These are phyloP conservation scores for Saccharomyces hybrid DNA, from an alignment of 1,139 yeast genomes.

Conservation along the genomic window DNA sequence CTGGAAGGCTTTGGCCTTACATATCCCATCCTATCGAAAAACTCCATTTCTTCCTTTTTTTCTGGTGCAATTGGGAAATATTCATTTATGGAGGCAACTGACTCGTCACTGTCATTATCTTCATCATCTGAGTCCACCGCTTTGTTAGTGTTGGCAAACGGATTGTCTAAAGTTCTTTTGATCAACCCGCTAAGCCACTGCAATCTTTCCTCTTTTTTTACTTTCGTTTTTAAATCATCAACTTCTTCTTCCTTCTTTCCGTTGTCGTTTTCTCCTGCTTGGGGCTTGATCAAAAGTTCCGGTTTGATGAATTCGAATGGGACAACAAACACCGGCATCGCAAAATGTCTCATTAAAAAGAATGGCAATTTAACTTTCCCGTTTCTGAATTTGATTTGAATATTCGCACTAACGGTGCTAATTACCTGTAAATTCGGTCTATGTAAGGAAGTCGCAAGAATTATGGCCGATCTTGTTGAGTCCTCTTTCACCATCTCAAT, in stretches of 20 bases:
- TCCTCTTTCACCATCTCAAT: conserved; percentile 44
- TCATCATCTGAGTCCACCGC: conserved; percentile 10
- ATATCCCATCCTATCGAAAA: conserved; percentile 27
- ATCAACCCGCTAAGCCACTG: conserved; percentile 15
- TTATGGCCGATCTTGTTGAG: conserved; percentile 40
- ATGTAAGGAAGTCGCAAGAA: conserved; percentile 46
- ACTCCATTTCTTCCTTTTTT: conserved; percentile 18
- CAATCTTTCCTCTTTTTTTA: conserved; percentile 9
- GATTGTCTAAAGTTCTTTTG: conserved; percentile 21
- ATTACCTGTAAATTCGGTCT: conserved; percentile 48
- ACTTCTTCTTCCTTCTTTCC: not conserved
- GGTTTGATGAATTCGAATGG: conserved; percentile 33
- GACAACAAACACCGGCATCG: conserved; percentile 31
- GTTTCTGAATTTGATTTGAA: conserved; percentile 30
- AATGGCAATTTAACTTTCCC: conserved; percentile 33
- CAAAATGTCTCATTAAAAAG: conserved; percentile 31
- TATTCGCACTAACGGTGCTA: conserved; percentile 33
- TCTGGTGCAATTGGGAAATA: conserved; percentile 26
- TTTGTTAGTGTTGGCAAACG: conserved; percentile 10
- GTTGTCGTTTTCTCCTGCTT: conserved; percentile 1
- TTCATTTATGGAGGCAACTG: conserved; percentile 21
- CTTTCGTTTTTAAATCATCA: not conserved
- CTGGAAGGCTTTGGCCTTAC: conserved; percentile 27
- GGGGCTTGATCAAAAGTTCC: conserved; percentile 16
- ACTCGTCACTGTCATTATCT: conserved; percentile 12